Conservation (phyloP, 441 rosid genomes). For the Populus hybrid region DNA sequence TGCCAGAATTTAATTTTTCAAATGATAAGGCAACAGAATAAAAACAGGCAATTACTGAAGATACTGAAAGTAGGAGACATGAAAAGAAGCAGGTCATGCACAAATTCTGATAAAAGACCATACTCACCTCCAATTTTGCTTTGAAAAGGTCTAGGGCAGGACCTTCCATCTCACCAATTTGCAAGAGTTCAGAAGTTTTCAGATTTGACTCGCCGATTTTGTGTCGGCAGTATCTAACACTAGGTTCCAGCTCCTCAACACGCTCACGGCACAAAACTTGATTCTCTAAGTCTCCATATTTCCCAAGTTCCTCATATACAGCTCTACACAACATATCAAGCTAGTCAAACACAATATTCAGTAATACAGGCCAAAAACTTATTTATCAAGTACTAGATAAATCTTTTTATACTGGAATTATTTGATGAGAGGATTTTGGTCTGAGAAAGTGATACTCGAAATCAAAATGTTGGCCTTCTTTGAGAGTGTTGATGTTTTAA, state of each 20-base stretch:
- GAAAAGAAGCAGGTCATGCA: not conserved
- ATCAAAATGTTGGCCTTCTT: not conserved
- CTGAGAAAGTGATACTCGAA: not conserved
- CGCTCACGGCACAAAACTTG: conserved; percentile 93
- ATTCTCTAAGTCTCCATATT: conserved; percentile 96
- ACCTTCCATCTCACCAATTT: conserved; percentile 95
- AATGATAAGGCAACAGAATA: not conserved
- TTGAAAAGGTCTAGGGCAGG: conserved; percentile 89
- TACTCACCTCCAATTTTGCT: conserved; percentile 73
- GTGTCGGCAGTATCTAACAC: conserved; percentile 86
- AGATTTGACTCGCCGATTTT: conserved; percentile 91
- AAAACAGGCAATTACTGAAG: not conserved
- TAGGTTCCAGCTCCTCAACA: conserved; percentile 98
- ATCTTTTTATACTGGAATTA: not conserved
- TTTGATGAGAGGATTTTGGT: not conserved
- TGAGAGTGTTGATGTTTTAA: not conserved
- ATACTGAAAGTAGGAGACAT: not conserved
- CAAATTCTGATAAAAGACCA: conserved; percentile 2
- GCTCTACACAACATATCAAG: conserved; percentile 46
- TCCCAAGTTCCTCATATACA: conserved; percentile 96
- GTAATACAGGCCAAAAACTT: not conserved
- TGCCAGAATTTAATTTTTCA: not conserved
- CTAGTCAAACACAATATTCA: not conserved
- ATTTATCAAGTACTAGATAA: not conserved
- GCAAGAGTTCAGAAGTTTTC: conserved; percentile 78